Conservation (phyloP, 495 filamentous ascomycete species). For the Hyaloscypha hepaticicola region DNA sequence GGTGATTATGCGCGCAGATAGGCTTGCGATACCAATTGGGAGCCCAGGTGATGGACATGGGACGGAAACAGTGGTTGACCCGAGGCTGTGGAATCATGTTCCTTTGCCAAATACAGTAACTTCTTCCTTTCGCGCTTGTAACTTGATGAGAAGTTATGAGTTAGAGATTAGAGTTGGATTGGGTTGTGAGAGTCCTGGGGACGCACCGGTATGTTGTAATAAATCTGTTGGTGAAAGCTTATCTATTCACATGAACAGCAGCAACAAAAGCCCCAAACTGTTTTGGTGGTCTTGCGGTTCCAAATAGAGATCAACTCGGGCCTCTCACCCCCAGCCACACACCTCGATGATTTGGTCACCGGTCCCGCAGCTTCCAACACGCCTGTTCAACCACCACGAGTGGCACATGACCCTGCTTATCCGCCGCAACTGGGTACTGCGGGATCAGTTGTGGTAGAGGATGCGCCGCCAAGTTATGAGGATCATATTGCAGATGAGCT, state of each 20-base stretch:
- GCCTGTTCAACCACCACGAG: no score
- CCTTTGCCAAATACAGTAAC: slow-evolving; percentile 80
- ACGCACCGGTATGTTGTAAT: slow-evolving; percentile 49
- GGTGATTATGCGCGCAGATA: slow-evolving; percentile 65
- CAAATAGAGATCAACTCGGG: slow-evolving; percentile 85
- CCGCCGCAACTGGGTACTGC: no score
- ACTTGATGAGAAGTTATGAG: slow-evolving; percentile 77
- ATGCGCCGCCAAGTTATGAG: no score
- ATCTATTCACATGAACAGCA: slow-evolving; percentile 13
- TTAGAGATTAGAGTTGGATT: slow-evolving; percentile 80
- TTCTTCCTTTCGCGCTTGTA: slow-evolving; percentile 86
- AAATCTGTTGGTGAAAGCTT: no score
- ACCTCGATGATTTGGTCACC: no score
- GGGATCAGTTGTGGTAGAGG: no score
- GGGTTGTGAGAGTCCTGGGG: slow-evolving; percentile 46
- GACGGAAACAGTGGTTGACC: slow-evolving; percentile 64
- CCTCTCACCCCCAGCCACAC: no score
- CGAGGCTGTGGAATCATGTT: slow-evolving; percentile 63
- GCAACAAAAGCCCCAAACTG: slow-evolving; percentile 57
- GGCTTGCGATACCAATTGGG: slow-evolving; percentile 62
- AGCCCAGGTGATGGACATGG: slow-evolving; percentile 56
- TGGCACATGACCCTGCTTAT: no score
- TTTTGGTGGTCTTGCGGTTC: slow-evolving; percentile 74
- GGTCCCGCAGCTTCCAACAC: no score
- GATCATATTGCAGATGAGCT: no score